These are phyloP conservation scores for Claviceps maximensis DNA, from an alignment of 2,329 filamentous ascomycete species.

Conservation along the genomic window DNA sequence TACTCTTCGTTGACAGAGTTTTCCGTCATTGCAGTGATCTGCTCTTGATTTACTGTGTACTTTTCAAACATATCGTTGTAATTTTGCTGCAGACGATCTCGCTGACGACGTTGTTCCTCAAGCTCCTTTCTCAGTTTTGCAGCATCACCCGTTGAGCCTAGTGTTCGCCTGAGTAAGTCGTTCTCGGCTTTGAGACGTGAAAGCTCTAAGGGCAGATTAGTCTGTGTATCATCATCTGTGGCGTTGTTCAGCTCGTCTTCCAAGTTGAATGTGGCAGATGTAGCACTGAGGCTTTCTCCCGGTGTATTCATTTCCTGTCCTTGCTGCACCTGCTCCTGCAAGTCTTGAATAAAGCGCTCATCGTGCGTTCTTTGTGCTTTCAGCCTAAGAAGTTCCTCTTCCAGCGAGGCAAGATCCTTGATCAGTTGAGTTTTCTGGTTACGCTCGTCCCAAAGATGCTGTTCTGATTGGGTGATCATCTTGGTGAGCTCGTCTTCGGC, in stretches of 20 bases:
- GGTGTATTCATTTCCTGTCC: conserved; percentile 14
- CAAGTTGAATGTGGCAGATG: conserved; percentile 28
- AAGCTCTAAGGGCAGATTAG: conserved; percentile 36
- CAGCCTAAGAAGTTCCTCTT: conserved; percentile 34
- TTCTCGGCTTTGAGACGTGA: conserved; percentile 50
- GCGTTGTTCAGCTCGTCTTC: conserved; percentile 48
- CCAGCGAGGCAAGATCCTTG: conserved; percentile 29
- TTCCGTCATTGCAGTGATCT: conserved; percentile 40
- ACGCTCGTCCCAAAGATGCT: conserved; percentile 28
- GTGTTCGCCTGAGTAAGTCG: conserved; percentile 40
- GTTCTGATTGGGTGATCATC: conserved; percentile 28
- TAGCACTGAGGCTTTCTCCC: conserved; percentile 8
- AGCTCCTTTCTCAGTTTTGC: conserved; percentile 41
- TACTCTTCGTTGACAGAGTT: conserved; percentile 42
- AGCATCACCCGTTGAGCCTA: conserved; percentile 40
- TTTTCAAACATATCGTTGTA: conserved; percentile 46
- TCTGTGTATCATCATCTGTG: conserved; percentile 22
- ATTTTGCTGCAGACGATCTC: conserved; percentile 38
- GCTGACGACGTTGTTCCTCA: conserved; percentile 37
- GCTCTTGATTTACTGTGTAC: conserved; percentile 41
- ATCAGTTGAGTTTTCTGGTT: conserved; percentile 33
- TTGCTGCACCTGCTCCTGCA: conserved; percentile 44
- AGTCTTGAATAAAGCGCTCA: conserved; percentile 42
- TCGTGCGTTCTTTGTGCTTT: conserved; percentile 34
- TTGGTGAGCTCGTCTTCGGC: conserved; percentile 27